Percentiles rank a stretch among this genome's conserved stretches.
These are phyloP conservation scores for Schizothecium vesticola DNA, from an alignment of 495 filamentous ascomycete species.

Conservation along the genomic window DNA sequence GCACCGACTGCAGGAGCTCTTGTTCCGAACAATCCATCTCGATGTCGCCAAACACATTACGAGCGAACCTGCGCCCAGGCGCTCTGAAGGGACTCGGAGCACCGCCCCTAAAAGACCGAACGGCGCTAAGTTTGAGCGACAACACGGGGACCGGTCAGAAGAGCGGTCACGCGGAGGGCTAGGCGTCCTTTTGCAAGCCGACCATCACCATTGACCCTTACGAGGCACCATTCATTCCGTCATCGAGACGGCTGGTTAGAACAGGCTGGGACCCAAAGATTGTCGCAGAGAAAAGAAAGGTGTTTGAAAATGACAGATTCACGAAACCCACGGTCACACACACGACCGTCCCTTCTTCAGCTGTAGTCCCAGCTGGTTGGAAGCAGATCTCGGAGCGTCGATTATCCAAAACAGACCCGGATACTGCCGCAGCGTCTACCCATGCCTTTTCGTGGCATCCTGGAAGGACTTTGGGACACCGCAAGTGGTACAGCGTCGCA, in stretches of 20 bases:
- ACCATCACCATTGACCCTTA: neutral
- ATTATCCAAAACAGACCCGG: neutral
- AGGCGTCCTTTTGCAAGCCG: conserved; percentile 2
- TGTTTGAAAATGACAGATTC: conserved; percentile 25
- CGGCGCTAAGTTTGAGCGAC: neutral
- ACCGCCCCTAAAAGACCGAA: neutral
- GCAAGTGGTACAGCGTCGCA: conserved; percentile 31
- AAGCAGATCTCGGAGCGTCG: neutral
- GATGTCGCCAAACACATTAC: conserved; percentile 10
- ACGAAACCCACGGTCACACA: neutral
- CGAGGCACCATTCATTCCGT: neutral
- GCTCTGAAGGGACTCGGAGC: neutral
- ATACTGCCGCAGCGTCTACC: neutral
- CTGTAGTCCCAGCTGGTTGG: neutral
- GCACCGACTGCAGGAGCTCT: neutral
- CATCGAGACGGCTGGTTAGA: neutral
- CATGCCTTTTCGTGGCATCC: neutral
- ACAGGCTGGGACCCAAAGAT: conserved; percentile 23
- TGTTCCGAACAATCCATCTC: conserved; percentile 1
- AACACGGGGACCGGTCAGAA: neutral
- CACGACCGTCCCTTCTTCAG: conserved; percentile 1
- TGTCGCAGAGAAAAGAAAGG: conserved; percentile 29
- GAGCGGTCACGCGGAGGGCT: neutral
- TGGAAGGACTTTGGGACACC: conserved; percentile 11
- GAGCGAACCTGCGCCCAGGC: neutral